phyloP scores from a whole-genome alignment of 208 protist genomes.

The Trypanosomatidae sp. region DNA sequence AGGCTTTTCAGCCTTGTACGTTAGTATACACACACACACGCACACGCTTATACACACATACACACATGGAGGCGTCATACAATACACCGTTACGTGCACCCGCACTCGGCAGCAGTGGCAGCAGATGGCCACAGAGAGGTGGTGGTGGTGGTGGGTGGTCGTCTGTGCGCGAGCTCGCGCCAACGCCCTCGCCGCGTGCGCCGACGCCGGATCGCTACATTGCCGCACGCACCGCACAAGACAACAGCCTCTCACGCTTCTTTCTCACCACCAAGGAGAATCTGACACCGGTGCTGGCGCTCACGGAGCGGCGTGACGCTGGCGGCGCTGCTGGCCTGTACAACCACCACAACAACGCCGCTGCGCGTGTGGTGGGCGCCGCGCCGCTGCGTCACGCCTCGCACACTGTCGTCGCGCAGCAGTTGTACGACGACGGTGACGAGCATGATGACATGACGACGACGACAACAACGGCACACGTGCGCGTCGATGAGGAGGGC shows the following conservation, averaged over 20 bases:
- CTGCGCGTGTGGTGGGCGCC: background rate
- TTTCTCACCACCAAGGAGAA: slow-evolving; percentile 68
- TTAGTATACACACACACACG: no score
- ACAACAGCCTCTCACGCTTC: slow-evolving; percentile 53
- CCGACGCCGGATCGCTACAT: slow-evolving; percentile 87
- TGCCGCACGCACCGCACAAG: slow-evolving; percentile 26
- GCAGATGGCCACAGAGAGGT: no score
- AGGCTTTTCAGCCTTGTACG: no score
- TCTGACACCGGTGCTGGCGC: slow-evolving; percentile 22
- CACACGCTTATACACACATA: no score
- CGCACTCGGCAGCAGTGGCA: no score
- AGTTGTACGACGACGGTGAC: slow-evolving; percentile 1
- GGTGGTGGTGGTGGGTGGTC: no score
- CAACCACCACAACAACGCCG: background rate
- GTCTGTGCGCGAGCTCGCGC: no score
- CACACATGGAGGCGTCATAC: no score
- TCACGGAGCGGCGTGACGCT: no score
- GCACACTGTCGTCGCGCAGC: background rate
- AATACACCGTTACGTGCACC: no score
- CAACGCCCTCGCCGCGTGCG: no score
- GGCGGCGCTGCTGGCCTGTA: no score
- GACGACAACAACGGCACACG: background rate
- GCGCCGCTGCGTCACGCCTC: background rate
- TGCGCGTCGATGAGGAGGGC: background rate
- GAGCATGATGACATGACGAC: background rate